Evolutionary conservation across 2,329 filamentous ascomycete genomes (phyloP), one percentile per base, ranked within the genome.

Genomic region (Celoporthe dispersa): DNA sequence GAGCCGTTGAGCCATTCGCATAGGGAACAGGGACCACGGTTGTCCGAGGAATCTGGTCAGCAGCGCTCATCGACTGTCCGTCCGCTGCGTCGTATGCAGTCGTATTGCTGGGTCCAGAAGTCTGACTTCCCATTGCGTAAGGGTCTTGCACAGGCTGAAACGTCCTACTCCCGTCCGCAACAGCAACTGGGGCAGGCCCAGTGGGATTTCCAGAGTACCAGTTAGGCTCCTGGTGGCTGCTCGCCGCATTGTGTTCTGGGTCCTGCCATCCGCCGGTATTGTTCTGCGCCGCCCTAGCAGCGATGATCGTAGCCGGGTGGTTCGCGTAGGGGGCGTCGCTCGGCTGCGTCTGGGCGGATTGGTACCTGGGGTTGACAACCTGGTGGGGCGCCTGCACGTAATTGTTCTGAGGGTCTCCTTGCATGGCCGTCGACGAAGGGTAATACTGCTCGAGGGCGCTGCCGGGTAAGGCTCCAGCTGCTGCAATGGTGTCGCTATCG

Each of bases 401-500:
- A 8, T 8, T 33, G n/a, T 68, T 7, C 33, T 55, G 59, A 28
- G 33, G 70, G n/a, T 75, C 71, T 57, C 72, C 64, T 28, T 66
- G 68, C 57, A 48, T 55, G 35, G 37, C 65, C 19, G 48, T 55
- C 53, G 31, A 14, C 48, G 70, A 66, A 69, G 60, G 76, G 51
- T 78, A 79, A 70, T 81, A 79, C 72, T 79, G 76, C 22, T 78
- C 79, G 67, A 78, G 67, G 48, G 82, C 80, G 73, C 82, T 81
- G 8, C 84, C 84, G 0, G 88, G 86, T 12, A 88, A 79, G 57
- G 84, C 86, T 60, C 84, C 86, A 37, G 89, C 86, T 64, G 87
- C 87, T 68, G 87, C 88, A 74, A 87, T 84, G 76, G 88, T 80
- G 77, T 90, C 87, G 78, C 85, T 84, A 77, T 90, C 87, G 78